These are phyloP conservation scores for Triticum urartu DNA, from an alignment of 176 grass and related monocot genomes.

Conservation along the genomic window DNA sequence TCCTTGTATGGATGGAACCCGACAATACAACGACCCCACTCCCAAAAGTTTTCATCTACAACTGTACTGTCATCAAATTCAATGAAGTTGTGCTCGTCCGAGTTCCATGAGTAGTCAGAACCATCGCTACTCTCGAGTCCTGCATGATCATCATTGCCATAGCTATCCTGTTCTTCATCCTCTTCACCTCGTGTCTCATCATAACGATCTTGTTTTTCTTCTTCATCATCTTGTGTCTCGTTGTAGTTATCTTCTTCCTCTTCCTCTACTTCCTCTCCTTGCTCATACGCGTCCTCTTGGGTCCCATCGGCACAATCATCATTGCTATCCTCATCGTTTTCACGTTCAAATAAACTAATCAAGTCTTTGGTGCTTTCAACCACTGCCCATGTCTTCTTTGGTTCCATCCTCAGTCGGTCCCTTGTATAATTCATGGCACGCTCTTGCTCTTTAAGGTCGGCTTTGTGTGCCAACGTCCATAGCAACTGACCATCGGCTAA, in stretches of 20 bases:
- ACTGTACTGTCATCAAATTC: not conserved
- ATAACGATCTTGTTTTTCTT: no score
- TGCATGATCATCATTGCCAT: not conserved
- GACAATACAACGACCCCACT: not conserved
- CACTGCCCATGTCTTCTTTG: not conserved
- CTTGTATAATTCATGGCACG: not conserved
- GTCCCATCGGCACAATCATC: not conserved
- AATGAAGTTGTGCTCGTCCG: not conserved
- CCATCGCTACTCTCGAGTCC: not conserved
- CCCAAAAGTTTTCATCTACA: not conserved
- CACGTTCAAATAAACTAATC: not conserved
- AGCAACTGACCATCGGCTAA: not conserved
- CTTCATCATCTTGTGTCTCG: not conserved
- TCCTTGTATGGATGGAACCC: not conserved
- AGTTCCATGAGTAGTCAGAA: not conserved
- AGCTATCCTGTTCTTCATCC: not conserved
- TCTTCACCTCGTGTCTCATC: not conserved
- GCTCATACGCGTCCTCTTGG: not conserved
- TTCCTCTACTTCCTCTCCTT: not conserved
- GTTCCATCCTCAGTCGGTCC: not conserved
- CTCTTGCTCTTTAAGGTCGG: not conserved
- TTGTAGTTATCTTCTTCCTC: not conserved
- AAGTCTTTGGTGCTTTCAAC: not conserved
- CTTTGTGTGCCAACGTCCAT: not conserved
- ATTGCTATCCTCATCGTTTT: not conserved